A percentile compares a stretch with the other conserved stretches of the same genome.
phyloP scores from a whole-genome alignment of 495 filamentous ascomycete genomes.

The Clohesyomyces aquaticus region DNA sequence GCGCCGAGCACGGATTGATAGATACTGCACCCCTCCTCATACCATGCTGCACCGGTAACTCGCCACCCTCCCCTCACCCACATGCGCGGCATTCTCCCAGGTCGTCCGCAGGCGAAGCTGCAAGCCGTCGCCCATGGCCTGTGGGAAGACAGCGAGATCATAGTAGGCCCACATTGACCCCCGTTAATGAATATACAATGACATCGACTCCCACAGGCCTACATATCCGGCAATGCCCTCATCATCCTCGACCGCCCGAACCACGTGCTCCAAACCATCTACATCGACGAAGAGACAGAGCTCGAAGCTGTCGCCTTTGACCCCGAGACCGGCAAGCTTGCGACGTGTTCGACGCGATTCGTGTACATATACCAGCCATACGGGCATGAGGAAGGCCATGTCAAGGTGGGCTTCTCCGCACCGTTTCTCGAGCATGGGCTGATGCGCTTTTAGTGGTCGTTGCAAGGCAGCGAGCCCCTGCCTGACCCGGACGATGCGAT shows the following conservation, averaged over 20 bases:
- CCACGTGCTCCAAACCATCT: conserved; percentile 84
- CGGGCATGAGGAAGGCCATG: conserved; percentile 67
- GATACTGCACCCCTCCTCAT: background rate
- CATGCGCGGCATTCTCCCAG: conserved; percentile 84
- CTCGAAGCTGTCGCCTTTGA: conserved; percentile 78
- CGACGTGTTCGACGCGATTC: conserved; percentile 64
- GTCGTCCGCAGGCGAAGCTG: conserved; percentile 84
- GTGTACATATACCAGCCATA: conserved; percentile 81
- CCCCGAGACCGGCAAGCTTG: conserved; percentile 83
- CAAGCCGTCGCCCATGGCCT: conserved; percentile 84
- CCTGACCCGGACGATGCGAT: conserved; percentile 50
- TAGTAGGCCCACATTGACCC: conserved; percentile 58
- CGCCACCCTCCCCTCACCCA: conserved; percentile 40
- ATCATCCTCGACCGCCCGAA: conserved; percentile 77
- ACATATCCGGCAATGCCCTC: conserved; percentile 86
- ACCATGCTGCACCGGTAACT: conserved; percentile 33
- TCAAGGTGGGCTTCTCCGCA: conserved; percentile 57
- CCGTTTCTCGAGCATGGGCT: background rate
- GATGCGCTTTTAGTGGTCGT: conserved; percentile 55
- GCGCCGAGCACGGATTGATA: background rate
- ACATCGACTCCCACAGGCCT: conserved; percentile 59
- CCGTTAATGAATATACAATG: conserved; percentile 4
- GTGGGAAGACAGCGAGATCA: conserved; percentile 79
- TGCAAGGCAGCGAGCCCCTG: conserved; percentile 52
- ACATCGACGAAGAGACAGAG: conserved; percentile 72